Evolutionary conservation across 495 filamentous ascomycete species (phyloP), one percentile per base, ranked within the genome.

Genomic region (Darksidea phi): DNA sequence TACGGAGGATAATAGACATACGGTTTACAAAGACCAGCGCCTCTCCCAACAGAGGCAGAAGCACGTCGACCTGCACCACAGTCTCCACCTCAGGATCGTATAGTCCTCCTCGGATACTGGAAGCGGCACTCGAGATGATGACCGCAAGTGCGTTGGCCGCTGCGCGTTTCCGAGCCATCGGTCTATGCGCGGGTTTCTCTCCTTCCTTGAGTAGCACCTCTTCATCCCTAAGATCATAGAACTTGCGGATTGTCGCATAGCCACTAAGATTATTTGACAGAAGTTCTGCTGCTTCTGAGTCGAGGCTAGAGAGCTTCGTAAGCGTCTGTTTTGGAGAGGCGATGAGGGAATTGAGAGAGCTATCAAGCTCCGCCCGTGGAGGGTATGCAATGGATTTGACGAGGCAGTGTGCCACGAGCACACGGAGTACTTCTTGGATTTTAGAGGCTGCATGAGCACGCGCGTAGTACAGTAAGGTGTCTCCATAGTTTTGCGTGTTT

Each of bases 61-160:
- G 72, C 48, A 88, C 89, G 64, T 96, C 91, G 46, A 96, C 89
- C 57, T 86, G 86, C 21, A 96, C 86, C 15, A 94, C 87, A 1
- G 88, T 84, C 62, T 88, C 88, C 17, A 88, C 81, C 24, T 81
- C 77, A 32, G 87, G 86, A 69, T 96, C 91, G 67, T 87, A 92
- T 0, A 96, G 78, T 15, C 92, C 91, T 49, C 91, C 92, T 56
- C 88, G 86, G 68, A 97, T 95, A 66, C 88, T 91, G 71, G 95
- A 90, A 46, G 86, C 85, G 2, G 91, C 88, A 71, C 89, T 94
- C 48, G 82, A 78, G 67, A 95, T 88, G 49, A 94, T 85, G 10
- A 88, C 87, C 23, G 88, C 75, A 32, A 97, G 76, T n/a, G 86
- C 84, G 25, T 82, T 75, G 0, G 85, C 86, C 20, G 90, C 90